Evolutionary conservation across 2,329 filamentous ascomycete species (phyloP).

Genomic region (Microdochium trichocladiopsis): DNA sequence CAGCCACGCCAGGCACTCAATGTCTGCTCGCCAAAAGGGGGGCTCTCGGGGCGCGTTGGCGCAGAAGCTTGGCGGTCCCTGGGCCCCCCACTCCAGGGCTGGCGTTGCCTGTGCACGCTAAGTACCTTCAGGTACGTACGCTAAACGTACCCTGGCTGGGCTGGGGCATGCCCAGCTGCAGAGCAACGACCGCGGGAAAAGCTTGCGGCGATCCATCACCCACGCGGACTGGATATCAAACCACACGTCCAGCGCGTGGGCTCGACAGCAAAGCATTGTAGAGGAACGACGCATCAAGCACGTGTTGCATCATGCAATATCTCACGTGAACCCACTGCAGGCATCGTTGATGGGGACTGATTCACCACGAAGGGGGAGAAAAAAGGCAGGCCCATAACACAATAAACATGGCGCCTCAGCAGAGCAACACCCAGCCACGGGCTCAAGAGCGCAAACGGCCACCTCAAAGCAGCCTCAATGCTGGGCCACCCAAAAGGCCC

Average conservation of each 20-base stretch:
- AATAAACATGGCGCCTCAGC: background rate
- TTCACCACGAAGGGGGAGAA: too few species aligned
- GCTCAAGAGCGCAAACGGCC: background rate
- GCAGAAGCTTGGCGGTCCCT: background rate
- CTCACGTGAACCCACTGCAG: too few species aligned
- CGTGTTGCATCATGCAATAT: too few species aligned
- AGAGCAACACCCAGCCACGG: background rate
- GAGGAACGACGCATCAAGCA: too few species aligned
- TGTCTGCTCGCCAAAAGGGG: background rate
- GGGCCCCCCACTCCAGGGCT: too few species aligned
- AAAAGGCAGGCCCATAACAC: background rate
- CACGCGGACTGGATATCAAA: too few species aligned
- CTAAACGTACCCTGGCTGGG: too few species aligned
- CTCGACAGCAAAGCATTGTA: background rate
- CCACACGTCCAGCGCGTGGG: too few species aligned
- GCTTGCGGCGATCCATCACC: background rate
- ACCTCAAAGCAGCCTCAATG: background rate
- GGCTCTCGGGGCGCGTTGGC: background rate
- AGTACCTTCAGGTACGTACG: too few species aligned
- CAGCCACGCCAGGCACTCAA: background rate
- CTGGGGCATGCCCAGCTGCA: too few species aligned
- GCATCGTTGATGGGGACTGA: too few species aligned
- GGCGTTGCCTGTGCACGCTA: too few species aligned
- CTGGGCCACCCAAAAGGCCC: background rate
- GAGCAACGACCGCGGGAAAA: background rate